These are phyloP conservation scores for Entoloma clypeatum DNA, from an alignment of 1,284 basidiomycete genomes.

Conservation along the genomic window DNA sequence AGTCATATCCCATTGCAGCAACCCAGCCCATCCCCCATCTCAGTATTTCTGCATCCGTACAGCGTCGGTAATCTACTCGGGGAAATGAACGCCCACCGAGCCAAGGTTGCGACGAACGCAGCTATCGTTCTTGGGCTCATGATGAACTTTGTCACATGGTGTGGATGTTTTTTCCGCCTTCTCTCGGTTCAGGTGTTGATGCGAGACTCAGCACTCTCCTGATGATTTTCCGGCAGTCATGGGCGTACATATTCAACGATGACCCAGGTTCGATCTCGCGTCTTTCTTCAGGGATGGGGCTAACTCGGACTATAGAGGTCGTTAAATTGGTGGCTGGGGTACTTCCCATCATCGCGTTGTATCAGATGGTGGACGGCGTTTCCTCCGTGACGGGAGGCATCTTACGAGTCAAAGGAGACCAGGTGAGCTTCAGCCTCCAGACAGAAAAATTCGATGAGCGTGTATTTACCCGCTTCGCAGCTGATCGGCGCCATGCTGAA, in stretches of 20 bases:
- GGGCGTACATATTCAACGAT: conserved; percentile 83
- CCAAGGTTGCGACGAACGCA: conserved; percentile 59
- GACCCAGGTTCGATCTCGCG: conserved; percentile 53
- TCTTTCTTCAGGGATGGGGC: background rate
- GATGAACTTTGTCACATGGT: conserved; percentile 64
- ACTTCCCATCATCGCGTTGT: conserved; percentile 71
- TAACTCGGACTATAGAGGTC: conserved; percentile 40
- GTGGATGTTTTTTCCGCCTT: conserved; percentile 11
- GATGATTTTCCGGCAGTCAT: conserved; percentile 64
- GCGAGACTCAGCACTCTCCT: conserved; percentile 53
- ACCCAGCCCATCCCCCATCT: background rate
- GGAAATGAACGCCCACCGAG: conserved; percentile 64
- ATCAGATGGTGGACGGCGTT: conserved; percentile 78
- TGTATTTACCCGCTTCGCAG: conserved; percentile 26
- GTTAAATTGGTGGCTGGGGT: conserved; percentile 64
- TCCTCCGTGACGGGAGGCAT: conserved; percentile 70
- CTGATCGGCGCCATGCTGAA: conserved; percentile 64
- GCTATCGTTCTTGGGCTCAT: conserved; percentile 57
- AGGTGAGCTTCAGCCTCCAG: conserved; percentile 37
- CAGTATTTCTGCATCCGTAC: background rate
- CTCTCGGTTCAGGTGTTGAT: background rate
- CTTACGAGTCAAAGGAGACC: conserved; percentile 74
- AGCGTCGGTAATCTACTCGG: conserved; percentile 83
- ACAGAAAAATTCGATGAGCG: background rate
- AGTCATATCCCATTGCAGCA: background rate